Evolutionary conservation across 2,329 filamentous ascomycete species (phyloP), one percentile per base, ranked within the genome.

Genomic region (Xylaria sp.): DNA sequence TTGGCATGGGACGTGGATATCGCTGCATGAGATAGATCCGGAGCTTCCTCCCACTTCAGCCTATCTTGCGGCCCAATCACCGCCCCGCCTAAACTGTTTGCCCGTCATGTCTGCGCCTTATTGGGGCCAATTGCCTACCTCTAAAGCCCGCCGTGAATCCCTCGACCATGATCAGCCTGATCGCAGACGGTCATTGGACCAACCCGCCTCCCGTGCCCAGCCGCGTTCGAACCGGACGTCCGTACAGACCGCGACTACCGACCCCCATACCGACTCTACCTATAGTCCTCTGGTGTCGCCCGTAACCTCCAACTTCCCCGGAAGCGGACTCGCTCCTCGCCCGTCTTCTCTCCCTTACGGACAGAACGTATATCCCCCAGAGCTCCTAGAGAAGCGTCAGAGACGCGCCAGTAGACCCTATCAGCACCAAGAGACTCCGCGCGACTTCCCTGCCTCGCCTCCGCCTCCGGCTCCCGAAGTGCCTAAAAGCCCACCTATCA

Each of bases 261-360:
- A 84, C 59, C 76, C 78, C 61, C 75, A 75, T 50, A 82, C 82
- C 62, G 80, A 85, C 54, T 83, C 82, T 45, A 85, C 82, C 43
- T 76, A 81, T 65, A 85, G 81, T 63, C 81, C 83, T 42, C 78
- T 79, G 64, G 78, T 74, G 59, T 85, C 83, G 34, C 83, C 84
- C 39, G 77, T 76, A 41, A 69, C 74, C 48, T 77, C 81, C 24
- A 80, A 71, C 64, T 81, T 83, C 63, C 72, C 72, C 42, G 74
- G 70, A 50, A 73, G 78, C 61, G 83, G 82, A 21, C 75, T 86
- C 57, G 79, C 83, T 62, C 83, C 84, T 48, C 78, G 83, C 52
- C 84, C 84, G 38, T 75, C 81, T n/a, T 84, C 83, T 1, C 76
- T 82, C 52, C 77, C 79, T 51, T 80, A 79, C 69, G 73, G 69